Base-by-base conservation (phyloP, 2,329 filamentous ascomycete species). In the Penicillium sp. region DNA sequence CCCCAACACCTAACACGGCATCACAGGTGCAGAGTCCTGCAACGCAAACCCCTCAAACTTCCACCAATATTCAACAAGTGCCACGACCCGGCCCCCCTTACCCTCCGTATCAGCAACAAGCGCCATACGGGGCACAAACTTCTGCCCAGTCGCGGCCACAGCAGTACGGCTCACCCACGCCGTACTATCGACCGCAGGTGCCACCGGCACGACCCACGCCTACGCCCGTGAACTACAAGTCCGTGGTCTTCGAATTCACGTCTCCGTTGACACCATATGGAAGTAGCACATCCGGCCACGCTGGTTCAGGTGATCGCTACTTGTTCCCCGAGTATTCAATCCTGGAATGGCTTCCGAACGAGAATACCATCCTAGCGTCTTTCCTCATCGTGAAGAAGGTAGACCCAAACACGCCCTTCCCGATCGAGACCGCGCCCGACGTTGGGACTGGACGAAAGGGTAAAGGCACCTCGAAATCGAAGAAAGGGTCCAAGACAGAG, bases 251-350 rank as follows among this genome's bases (percentile, higher is more conserved):
- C 47, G 80, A 82, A 60, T 81, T 81, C 39, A 75, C 76, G 11
- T 75, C 77, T 10, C 72, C 76, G 0, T 65, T 78, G 55, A 75
- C 75, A 3, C 75, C 76, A 2, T 77, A 77, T 39, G 75, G 75
- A 65, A 77, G 72, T 58, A 75, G 72, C 39, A 73, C 75, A 1
- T 76, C 77, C 0, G 71, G 72, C 3, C 76, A 78, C 60, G 72
- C 75, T 35, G 75, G 74, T 10, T 78, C 75, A 6, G 77, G 78
- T 11, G 80, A 82, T 64, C 75, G 80, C 19, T 82, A 79, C 64
- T 65, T 81, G 1, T 81, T 82, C 60, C 80, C 80, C 0, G 78
- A 81, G 62, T 68, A 81, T 65, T 76, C 79, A 3, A 81, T 82
- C 3, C 63, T 82, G 18, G 80, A 82, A 60, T 81, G 76, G 68